Percentiles rank a stretch among this genome's conserved stretches.
These are phyloP conservation scores for Thraustotheca clavata DNA, from an alignment of 352 stramenopile genomes.

Conservation along the genomic window DNA sequence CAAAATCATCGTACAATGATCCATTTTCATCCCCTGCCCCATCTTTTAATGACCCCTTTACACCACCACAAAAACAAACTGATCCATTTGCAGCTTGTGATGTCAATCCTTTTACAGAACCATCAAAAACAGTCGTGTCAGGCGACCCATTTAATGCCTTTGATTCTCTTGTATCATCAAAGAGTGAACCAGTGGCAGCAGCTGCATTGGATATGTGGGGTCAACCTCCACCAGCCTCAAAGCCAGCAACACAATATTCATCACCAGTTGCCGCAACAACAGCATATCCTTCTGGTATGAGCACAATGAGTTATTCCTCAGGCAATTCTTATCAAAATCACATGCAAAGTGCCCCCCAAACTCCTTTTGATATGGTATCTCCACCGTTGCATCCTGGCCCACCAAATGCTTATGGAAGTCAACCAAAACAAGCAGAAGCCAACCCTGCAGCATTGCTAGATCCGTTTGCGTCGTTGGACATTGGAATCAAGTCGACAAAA, in stretches of 20 bases:
- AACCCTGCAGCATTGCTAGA: neutral
- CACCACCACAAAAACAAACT: neutral
- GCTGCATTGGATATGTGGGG: conserved; percentile 3
- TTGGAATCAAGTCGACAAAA: conserved; percentile 16
- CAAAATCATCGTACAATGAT: neutral
- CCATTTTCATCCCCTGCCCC: neutral
- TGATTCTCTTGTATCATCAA: neutral
- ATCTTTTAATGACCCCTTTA: neutral
- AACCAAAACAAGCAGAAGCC: neutral
- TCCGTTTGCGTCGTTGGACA: conserved; percentile 20
- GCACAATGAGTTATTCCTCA: neutral
- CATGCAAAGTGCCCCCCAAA: no score
- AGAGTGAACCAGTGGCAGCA: neutral
- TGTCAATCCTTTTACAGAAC: neutral
- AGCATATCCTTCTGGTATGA: neutral
- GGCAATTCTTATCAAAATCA: no score
- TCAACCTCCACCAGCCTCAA: neutral
- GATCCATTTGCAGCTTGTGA: conserved; percentile 8
- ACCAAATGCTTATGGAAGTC: neutral
- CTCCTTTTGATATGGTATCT: neutral
- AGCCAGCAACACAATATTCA: neutral
- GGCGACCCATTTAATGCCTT: conserved; percentile 14
- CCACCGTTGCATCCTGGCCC: neutral
- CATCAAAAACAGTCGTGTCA: neutral
- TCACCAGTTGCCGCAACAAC: neutral